Percentiles rank a stretch among this genome's conserved stretches.
phyloP scores from a whole-genome alignment of 2,329 filamentous ascomycete genomes.

The Microcyclospora pomicola region DNA sequence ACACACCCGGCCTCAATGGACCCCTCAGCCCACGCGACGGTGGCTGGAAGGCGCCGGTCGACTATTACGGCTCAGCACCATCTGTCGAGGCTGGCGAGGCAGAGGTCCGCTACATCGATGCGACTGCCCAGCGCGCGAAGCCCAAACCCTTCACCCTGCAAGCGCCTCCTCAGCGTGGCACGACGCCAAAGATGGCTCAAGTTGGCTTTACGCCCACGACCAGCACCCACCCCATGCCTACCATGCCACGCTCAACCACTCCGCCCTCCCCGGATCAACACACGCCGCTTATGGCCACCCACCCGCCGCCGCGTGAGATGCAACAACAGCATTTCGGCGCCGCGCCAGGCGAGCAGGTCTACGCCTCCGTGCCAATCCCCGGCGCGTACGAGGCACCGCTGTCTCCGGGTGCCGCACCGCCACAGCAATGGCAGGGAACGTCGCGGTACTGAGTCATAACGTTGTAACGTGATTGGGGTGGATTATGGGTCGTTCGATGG shows the following conservation, averaged over 20 bases:
- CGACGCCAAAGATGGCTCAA: constrained; percentile 57
- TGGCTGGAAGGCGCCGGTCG: constrained; percentile 33
- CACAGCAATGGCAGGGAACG: neutral
- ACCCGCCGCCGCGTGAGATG: constrained; percentile 27
- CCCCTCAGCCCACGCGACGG: constrained; percentile 50
- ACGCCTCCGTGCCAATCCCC: constrained; percentile 78
- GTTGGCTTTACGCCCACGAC: constrained; percentile 44
- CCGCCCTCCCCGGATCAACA: constrained; percentile 23
- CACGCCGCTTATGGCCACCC: constrained; percentile 24
- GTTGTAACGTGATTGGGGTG: too few species aligned
- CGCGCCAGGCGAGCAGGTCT: constrained; percentile 68
- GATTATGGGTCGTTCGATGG: too few species aligned
- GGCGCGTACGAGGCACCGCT: constrained; percentile 49
- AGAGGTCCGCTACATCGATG: constrained; percentile 48
- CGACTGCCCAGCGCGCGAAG: constrained; percentile 29
- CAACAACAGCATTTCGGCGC: constrained; percentile 51
- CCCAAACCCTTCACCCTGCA: constrained; percentile 67
- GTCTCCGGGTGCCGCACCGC: constrained; percentile 3
- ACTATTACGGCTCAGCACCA: constrained; percentile 27
- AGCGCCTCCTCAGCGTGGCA: constrained; percentile 63
- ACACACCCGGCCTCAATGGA: constrained; percentile 67
- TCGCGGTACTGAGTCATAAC: too few species aligned
- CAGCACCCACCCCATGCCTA: constrained; percentile 3
- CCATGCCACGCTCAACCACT: constrained; percentile 8
- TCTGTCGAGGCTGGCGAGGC: constrained; percentile 25